Percentiles rank a stretch among this genome's conserved stretches.
Conservation (phyloP, 2,329 filamentous ascomycete genomes). For the Didymella keratinophila region DNA sequence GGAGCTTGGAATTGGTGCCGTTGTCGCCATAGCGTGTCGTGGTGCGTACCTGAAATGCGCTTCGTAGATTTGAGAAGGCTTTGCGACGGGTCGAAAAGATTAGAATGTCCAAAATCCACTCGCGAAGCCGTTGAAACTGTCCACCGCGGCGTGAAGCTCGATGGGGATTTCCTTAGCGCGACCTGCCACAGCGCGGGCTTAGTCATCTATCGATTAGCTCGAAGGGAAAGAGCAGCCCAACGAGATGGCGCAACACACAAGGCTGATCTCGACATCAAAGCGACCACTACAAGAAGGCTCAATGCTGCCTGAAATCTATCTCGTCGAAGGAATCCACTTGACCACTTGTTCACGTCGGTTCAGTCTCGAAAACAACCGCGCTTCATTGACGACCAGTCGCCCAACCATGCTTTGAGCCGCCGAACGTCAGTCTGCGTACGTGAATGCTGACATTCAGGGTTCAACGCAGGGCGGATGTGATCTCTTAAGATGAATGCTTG, state of each 20-base stretch:
- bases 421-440: not conserved
- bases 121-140: not conserved
- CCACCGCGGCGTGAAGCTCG: conserved; percentile 13
- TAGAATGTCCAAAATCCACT: not conserved
- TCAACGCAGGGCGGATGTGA: not conserved
- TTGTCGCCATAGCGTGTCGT: conserved; percentile 29
- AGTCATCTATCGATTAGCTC: conserved; percentile 17
- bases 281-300: not conserved
- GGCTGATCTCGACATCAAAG: conserved; percentile 6
- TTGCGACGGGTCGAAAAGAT: not conserved
- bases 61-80: not conserved
- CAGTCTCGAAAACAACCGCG: not conserved
- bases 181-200: conserved; percentile 4
- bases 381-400: not conserved
- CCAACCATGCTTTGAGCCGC: not conserved
- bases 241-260: not conserved
- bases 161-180: conserved; percentile 26
- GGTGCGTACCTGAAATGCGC: not conserved
- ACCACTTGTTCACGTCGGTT: not conserved
- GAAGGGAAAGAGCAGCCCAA: not conserved
- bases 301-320: not conserved
- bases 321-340: not conserved
- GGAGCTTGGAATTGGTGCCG: conserved; percentile 30
- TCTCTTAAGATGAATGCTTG: not conserved
- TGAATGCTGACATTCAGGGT: not conserved